Base-by-base conservation (phyloP, 345 rosid genomes). In the Brassica rapa region DNA sequence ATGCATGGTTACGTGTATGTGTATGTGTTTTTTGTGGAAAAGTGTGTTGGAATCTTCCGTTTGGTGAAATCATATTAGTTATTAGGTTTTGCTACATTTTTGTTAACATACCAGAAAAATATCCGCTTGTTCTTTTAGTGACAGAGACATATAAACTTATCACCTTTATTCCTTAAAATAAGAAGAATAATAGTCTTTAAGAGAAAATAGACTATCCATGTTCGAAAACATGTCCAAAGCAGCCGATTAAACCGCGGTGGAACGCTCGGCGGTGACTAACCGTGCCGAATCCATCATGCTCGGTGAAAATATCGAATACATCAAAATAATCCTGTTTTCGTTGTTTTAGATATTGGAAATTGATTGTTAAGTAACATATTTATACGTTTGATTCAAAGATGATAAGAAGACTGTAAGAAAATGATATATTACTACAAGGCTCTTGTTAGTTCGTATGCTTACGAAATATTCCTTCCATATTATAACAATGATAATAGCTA, bases 1-100 rank as follows among this genome's bases (percentile, higher is more conserved):
- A 70, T 75, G 79, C 79, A 71, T 70, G 77, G 59, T 75, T 80
- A 80, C 72, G 76, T 74, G 66, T 68, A 46, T 16, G 66, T 19
- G 71, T 72, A 57, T 69, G 65, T 74, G 72, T 80, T 73, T 68
- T 56, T 75, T 65, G 62, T 70, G 80, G 83, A 66, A 80, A 70
- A 75, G 57, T 70, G 77, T 75, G 80, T 75, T 80, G 80, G 80
- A 80, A 75, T 80, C 76, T 80, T 80, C 80, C 80, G 83, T 80
- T 75, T 80, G 83, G 83, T 80, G 80, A 80, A 74, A 62, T 56
- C 73, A 57, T 10, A 75, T 80, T 70, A 29, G 76, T 80, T 70
- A 70, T 75, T 75, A 63, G 80, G 76, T 80, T 66, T 71, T 80
- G 65, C 83, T 80, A 43, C 46, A 75, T 80, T 75, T 75, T 80